These are phyloP conservation scores for Sarocladiaceae sp. DNA, from an alignment of 2,329 filamentous ascomycete genomes.

Conservation along the genomic window DNA sequence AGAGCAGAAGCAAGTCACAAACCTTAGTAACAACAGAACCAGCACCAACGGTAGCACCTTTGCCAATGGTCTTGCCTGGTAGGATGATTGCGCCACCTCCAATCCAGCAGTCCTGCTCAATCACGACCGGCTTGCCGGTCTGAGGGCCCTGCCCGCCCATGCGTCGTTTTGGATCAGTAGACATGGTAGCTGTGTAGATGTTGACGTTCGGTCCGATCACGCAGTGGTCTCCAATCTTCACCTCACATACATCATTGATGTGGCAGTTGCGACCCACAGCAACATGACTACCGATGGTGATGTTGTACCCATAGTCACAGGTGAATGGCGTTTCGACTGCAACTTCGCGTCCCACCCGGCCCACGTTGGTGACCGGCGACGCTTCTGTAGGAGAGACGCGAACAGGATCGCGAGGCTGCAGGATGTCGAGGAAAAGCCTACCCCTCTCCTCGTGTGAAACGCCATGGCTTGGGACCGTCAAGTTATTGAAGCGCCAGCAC, in stretches of 20 bases:
- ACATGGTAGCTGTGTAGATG: constrained; percentile 72
- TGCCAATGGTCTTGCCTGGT: constrained; percentile 75
- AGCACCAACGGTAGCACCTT: constrained; percentile 74
- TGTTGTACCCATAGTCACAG: constrained; percentile 95
- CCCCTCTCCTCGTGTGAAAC: constrained; percentile 65
- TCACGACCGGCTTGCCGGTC: constrained; percentile 65
- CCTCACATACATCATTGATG: constrained; percentile 79
- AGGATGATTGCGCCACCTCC: constrained; percentile 74
- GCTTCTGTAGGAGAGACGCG: constrained; percentile 52
- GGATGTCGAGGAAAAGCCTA: constrained; percentile 67
- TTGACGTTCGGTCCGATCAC: constrained; percentile 82
- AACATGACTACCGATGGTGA: constrained; percentile 80
- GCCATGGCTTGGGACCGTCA: constrained; percentile 64
- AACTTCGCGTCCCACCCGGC: constrained; percentile 68
- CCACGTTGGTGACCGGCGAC: constrained; percentile 49
- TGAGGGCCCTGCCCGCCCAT: constrained; percentile 71
- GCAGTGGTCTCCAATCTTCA: constrained; percentile 74
- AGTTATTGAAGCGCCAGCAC: constrained; percentile 80
- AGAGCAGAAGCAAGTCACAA: constrained; percentile 19
- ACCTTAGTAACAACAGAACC: constrained; percentile 81
- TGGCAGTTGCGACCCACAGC: constrained; percentile 79
- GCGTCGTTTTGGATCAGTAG: constrained; percentile 67
- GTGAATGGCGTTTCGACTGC: constrained; percentile 83
- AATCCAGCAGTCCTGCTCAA: constrained; percentile 84
- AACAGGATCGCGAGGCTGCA: constrained; percentile 57